Evolutionary conservation across 441 rosid genomes (phyloP).

Genomic region (Pelargonium fulgidum): DNA sequence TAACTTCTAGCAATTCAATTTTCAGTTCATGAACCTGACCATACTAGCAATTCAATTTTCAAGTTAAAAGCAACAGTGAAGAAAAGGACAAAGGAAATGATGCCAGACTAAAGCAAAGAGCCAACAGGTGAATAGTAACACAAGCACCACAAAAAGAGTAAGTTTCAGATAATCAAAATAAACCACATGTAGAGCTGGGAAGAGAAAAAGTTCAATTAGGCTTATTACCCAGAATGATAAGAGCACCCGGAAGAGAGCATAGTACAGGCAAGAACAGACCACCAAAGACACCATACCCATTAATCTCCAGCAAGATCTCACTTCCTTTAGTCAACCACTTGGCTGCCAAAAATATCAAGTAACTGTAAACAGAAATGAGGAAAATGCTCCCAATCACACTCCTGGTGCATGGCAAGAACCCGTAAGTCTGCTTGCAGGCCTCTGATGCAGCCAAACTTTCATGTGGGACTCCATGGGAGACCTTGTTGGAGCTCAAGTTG

Average conservation of each 20-base stretch:
- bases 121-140: too few species aligned
- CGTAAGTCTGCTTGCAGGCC: not conserved
- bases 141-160: too few species aligned
- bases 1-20: too few species aligned
- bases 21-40: too few species aligned
- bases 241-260: slow-evolving; percentile 6
- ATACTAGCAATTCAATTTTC: too few species aligned
- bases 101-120: too few species aligned
- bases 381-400: not conserved
- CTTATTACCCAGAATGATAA: not conserved
- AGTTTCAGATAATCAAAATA: not conserved
- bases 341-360: not conserved
- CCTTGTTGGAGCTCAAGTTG: too few species aligned
- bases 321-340: slow-evolving; percentile 2
- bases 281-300: slow-evolving; percentile 7
- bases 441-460: too few species aligned
- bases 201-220: not conserved
- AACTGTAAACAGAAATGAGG: not conserved
- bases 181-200: not conserved
- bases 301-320: slow-evolving; percentile 3
- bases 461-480: too few species aligned
- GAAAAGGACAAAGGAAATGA: too few species aligned
- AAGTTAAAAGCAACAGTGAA: too few species aligned
- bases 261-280: not conserved
- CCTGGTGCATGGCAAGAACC: not conserved